Evolutionary conservation across 1,139 yeast genomes (phyloP), one percentile per base, ranked within the genome.

Genomic region (Sugiyamaella neomexicana): DNA sequence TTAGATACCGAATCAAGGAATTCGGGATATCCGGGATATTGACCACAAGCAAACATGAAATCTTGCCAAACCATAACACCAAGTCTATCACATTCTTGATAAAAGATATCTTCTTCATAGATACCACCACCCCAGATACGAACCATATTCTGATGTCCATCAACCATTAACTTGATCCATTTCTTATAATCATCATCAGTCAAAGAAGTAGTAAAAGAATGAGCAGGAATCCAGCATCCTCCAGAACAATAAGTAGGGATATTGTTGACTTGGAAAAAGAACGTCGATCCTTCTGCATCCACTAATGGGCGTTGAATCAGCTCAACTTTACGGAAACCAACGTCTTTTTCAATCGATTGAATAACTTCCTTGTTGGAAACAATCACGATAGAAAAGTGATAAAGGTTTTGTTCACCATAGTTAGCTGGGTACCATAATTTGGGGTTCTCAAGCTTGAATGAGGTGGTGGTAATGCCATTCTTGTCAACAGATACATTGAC

Each of bases 21-120:
- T 27, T 57, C 59, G 12, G 57, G 50, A 46, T 66, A 59, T 54
- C 68, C 65, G 2, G 81, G 81, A 55, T 78, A 78, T 47, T 73
- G 75, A 1, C 80, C 81, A 65, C 81, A 78, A 5, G 80, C 80
- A 70, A 78, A 78, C 80, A 78, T 76, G 60, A 78, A 77, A 62
- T 78, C 81, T 52, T 78, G 81, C 80, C 80, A 78, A 7, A 78
- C 74, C 59, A 78, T 48, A 17, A 78, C 58, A 2, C 81, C 81
- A 1, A 68, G 57, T 25, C 71, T 56, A 56, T 78, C 81, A 64
- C 81, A 78, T 57, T 70, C 72, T 36, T 69, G 65, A 59, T 78
- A 78, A 59, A 78, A 75, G 20, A 58, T 54, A 43, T 76, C 78
- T 23, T 62, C 63, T 57, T 78, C 81, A 59, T 74, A 78, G 54